Percentiles rank a stretch among this genome's conserved stretches.
Evolutionary conservation across 306 rosid genomes (phyloP).

Genomic region (Dryas drummondii): DNA sequence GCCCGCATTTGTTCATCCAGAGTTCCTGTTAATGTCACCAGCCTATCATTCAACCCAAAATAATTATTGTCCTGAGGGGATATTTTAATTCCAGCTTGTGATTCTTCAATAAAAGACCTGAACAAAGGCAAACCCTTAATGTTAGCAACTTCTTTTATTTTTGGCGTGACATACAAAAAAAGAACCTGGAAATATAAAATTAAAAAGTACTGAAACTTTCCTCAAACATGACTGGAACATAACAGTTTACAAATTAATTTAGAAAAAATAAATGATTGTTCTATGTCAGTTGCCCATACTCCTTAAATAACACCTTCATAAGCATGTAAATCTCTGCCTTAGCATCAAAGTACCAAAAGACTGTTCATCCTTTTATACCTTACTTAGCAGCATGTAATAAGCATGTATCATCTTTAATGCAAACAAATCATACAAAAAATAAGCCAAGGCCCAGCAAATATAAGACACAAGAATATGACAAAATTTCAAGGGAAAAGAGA

Average conservation of each 20-base stretch:
- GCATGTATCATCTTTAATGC: neutral
- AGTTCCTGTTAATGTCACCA: conserved; percentile 86
- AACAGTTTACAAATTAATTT: neutral
- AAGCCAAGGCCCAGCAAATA: neutral
- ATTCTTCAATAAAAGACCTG: conserved; percentile 97
- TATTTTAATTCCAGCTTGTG: conserved; percentile 97
- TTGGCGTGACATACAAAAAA: conserved; percentile 21
- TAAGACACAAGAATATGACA: no score
- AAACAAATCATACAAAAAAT: neutral
- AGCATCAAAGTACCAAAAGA: neutral
- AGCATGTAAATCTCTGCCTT: neutral
- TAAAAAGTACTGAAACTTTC: neutral
- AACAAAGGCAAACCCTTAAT: conserved; percentile 26
- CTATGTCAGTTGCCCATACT: neutral
- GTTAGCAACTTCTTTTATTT: conserved; percentile 23
- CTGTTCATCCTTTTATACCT: neutral
- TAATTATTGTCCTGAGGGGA: conserved; percentile 98
- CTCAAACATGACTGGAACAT: neutral
- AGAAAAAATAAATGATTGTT: neutral
- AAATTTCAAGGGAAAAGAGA: neutral
- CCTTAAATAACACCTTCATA: conserved; percentile 3
- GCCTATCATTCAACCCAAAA: conserved; percentile 88
- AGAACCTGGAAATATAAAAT: conserved; percentile 7
- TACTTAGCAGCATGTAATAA: neutral
- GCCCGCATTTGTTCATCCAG: conserved; percentile 95